These are phyloP conservation scores for Mallotus nudiflorus DNA, from an alignment of 345 rosid genomes.

Conservation along the genomic window DNA sequence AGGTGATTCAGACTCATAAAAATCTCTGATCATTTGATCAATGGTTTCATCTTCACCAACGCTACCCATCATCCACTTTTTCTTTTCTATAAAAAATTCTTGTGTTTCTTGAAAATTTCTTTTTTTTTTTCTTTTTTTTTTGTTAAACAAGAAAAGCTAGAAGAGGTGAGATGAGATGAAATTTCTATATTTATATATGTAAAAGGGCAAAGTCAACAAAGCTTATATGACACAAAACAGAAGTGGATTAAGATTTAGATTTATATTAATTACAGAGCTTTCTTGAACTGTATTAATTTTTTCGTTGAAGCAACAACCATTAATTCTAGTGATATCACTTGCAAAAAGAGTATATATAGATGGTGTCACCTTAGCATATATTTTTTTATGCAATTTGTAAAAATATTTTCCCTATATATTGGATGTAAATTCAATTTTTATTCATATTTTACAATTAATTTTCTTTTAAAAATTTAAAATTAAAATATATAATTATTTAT, in stretches of 20 bases:
- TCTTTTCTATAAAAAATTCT: too few relatives aligned
- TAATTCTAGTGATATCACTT: conserved; percentile 2
- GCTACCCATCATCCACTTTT: too few relatives aligned
- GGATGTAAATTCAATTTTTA: too few relatives aligned
- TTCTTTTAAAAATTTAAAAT: too few relatives aligned
- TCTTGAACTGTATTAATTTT: neutral
- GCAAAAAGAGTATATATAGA: neutral
- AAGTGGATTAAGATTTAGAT: neutral
- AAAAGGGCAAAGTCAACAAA: conserved; percentile 11
- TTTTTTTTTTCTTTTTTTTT: too few relatives aligned
- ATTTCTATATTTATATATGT: too few relatives aligned
- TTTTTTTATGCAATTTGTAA: neutral
- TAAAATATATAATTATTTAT: too few relatives aligned
- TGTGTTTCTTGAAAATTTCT: too few relatives aligned
- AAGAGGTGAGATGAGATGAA: too few relatives aligned
- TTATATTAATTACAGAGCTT: neutral
- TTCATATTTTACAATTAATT: too few relatives aligned
- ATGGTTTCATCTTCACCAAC: conserved; percentile 44
- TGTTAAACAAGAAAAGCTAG: too few relatives aligned
- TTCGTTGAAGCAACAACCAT: neutral
- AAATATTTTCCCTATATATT: too few relatives aligned
- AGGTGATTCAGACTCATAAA: conserved; percentile 36
- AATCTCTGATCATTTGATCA: conserved; percentile 50
- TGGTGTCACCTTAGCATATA: neutral
- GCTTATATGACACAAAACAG: neutral